Conservation (phyloP, 78 protist species). For the Emiliania huxleyi region DNA sequence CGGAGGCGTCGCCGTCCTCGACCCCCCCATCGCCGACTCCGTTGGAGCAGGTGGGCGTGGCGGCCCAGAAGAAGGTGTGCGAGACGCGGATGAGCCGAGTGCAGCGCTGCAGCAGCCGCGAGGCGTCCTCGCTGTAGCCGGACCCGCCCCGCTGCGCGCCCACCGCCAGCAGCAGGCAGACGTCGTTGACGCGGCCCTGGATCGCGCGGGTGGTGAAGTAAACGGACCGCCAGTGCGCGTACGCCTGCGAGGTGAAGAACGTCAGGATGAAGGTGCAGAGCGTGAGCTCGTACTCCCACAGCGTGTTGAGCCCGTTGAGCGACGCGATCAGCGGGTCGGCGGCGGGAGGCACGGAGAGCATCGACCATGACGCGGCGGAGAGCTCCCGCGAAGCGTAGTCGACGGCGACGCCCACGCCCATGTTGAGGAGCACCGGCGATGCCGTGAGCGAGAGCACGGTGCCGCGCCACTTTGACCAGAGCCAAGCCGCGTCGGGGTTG, state of each 20-base stretch:
- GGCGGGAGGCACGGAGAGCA: neutral
- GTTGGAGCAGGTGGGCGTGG: constrained; percentile 6
- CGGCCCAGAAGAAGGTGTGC: neutral
- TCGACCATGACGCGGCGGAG: neutral
- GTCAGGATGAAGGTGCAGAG: neutral
- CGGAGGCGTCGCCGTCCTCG: too few relatives aligned
- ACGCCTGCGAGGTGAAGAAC: constrained; percentile 5
- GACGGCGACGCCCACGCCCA: neutral
- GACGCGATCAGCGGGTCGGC: neutral
- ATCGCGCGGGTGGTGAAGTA: neutral
- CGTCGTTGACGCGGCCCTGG: constrained; percentile 13
- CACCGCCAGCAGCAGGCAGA: neutral
- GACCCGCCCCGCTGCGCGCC: neutral
- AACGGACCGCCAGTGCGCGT: neutral
- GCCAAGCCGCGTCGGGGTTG: neutral
- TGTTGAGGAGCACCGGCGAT: neutral
- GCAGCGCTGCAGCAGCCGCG: neutral
- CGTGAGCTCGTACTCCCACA: neutral
- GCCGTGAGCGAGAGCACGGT: neutral
- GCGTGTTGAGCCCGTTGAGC: neutral
- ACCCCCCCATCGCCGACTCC: too few relatives aligned
- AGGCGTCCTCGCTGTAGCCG: too few relatives aligned
- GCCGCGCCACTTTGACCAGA: neutral
- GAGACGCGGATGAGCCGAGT: neutral
- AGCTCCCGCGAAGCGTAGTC: neutral